These are phyloP conservation scores for Phytophthora cryptogea DNA, from an alignment of 352 stramenopile species.

Conservation along the genomic window DNA sequence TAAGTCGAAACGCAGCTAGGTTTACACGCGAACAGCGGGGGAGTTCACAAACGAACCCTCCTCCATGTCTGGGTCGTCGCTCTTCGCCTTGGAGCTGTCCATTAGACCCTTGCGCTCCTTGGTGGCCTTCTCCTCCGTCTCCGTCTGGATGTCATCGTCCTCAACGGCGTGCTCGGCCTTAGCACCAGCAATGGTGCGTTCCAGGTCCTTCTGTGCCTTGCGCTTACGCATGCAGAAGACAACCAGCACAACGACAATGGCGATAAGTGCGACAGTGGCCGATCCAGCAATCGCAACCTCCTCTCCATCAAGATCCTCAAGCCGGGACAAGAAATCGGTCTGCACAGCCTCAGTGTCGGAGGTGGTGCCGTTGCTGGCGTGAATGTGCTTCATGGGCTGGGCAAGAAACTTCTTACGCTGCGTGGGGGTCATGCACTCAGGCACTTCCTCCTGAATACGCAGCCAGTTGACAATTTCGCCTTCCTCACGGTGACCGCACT, in stretches of 20 bases:
- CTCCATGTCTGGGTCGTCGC: conserved; percentile 60
- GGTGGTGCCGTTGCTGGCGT: conserved; percentile 67
- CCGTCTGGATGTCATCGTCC: conserved; percentile 60
- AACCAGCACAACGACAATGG: conserved; percentile 63
- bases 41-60: conserved; percentile 88
- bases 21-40: conserved; percentile 74
- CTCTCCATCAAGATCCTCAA: conserved; percentile 67
- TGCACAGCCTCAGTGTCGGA: conserved; percentile 43
- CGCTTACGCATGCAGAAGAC: conserved; percentile 80
- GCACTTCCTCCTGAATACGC: conserved; percentile 80
- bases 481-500: conserved; percentile 84
- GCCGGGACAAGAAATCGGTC: conserved; percentile 69
- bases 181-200: conserved; percentile 79
- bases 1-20: conserved; percentile 31
- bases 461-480: conserved; percentile 89
- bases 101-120: conserved; percentile 76
- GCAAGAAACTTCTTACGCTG: conserved; percentile 83
- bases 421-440: conserved; percentile 79
- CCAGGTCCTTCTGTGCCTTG: conserved; percentile 78
- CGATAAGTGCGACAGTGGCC: conserved; percentile 63
- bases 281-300: conserved; percentile 73
- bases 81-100: conserved; percentile 72
- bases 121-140: conserved; percentile 54
- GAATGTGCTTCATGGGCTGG: conserved; percentile 88
- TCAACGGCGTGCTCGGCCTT: conserved; percentile 80